These are phyloP conservation scores for Rhizopus arrhizus DNA, from an alignment of 371 early-diverging fungal genomes.

Conservation along the genomic window DNA sequence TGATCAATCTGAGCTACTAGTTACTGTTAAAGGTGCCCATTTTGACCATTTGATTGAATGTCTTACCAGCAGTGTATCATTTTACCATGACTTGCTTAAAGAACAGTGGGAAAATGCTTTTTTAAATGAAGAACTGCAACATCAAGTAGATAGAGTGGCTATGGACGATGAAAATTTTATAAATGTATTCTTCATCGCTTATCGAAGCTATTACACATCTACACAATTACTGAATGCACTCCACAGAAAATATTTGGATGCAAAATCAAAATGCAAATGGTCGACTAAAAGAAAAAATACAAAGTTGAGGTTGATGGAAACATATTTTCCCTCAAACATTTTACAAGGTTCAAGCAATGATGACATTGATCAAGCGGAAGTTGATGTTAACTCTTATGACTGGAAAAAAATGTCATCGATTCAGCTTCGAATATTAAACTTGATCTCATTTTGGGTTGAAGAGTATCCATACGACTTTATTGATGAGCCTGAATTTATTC, in stretches of 20 bases:
- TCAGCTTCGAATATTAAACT: slow-evolving; percentile 52
- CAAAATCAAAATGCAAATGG: slow-evolving; percentile 19
- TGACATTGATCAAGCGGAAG: slow-evolving; percentile 11
- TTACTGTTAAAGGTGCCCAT: slow-evolving; percentile 56
- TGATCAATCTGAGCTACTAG: slow-evolving; percentile 17
- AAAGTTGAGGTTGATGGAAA: slow-evolving; percentile 16
- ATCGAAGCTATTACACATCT: slow-evolving; percentile 56
- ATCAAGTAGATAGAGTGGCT: slow-evolving; percentile 1
- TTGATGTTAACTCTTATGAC: slow-evolving; percentile 16
- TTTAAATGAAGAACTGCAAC: slow-evolving; percentile 23
- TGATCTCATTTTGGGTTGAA: slow-evolving; percentile 68
- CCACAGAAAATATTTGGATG: slow-evolving; percentile 47
- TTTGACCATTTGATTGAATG: slow-evolving; percentile 56
- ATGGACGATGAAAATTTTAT: slow-evolving; percentile 57
- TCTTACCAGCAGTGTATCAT: slow-evolving; percentile 51
- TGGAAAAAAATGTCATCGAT: slow-evolving; percentile 49
- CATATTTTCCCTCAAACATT: slow-evolving; percentile 10
- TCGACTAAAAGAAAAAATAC: slow-evolving; percentile 4
- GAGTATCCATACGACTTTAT: slow-evolving; percentile 70
- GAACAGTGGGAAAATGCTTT: slow-evolving; percentile 49
- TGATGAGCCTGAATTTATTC: slow-evolving; percentile 53
- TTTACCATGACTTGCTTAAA: slow-evolving; percentile 39
- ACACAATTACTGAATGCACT: slow-evolving; percentile 55
- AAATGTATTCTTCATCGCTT: slow-evolving; percentile 60
- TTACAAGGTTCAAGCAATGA: not conserved